A percentile compares a stretch with the other conserved stretches of the same genome.
phyloP scores from a whole-genome alignment of 2,329 filamentous ascomycete species.

The Pezizomycotina sp. region DNA sequence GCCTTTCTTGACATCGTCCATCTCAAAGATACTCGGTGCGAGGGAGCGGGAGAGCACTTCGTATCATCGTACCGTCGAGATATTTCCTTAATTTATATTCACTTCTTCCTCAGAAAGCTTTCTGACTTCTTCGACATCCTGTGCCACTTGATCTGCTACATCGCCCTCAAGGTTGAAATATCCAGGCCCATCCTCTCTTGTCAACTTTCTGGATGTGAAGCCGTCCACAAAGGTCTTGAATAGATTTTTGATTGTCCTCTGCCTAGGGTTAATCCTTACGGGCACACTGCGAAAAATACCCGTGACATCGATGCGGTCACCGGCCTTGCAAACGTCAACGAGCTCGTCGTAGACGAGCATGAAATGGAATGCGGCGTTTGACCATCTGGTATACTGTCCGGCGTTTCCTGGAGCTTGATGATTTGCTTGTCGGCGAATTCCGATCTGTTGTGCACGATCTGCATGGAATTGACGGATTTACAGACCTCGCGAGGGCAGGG shows the following conservation, averaged over 20 bases:
- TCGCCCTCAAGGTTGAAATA: constrained; percentile 73
- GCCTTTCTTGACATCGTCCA: constrained; percentile 98
- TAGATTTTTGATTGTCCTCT: constrained; percentile 80
- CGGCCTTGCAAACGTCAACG: constrained; percentile 93
- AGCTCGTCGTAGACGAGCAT: constrained; percentile 90
- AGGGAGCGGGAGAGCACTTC: constrained; percentile 79
- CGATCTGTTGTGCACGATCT: constrained; percentile 92
- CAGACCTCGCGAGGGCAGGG: constrained; percentile 72
- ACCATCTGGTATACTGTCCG: constrained; percentile 81
- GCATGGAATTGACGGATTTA: constrained; percentile 82
- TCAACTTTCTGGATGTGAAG: constrained; percentile 94
- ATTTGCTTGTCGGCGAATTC: constrained; percentile 94
- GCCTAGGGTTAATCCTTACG: constrained; percentile 82
- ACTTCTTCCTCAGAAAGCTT: constrained; percentile 77
- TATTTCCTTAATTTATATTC: constrained; percentile 66
- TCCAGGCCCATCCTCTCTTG: constrained; percentile 84
- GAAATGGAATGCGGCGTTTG: constrained; percentile 97
- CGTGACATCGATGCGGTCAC: constrained; percentile 87
- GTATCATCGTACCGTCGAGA: constrained; percentile 75
- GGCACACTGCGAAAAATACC: constrained; percentile 93
- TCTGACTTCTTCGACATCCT: constrained; percentile 64
- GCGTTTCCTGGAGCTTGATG: constrained; percentile 95
- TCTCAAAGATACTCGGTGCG: constrained; percentile 88
- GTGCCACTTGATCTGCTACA: constrained; percentile 53
- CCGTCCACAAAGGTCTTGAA: constrained; percentile 98